Evolutionary conservation across 2,329 filamentous ascomycete species (phyloP), one percentile per base, ranked within the genome.

Genomic region (Dryadomyces quercivorus): DNA sequence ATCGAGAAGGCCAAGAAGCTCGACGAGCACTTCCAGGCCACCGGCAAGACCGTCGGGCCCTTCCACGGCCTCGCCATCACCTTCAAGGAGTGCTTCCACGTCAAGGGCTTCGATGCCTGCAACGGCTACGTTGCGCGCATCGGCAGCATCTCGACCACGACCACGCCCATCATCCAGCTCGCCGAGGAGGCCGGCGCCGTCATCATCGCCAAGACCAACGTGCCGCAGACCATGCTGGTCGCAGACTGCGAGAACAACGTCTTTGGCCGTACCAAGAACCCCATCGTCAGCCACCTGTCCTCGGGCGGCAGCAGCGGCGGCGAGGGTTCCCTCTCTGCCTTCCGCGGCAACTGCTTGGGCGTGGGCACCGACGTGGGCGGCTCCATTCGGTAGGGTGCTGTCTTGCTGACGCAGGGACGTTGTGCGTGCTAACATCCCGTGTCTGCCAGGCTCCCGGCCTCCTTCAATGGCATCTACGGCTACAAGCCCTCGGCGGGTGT

Each of bases 291-390:
- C 38, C 59, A 63, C 44, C 62, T 66, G 34, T 65, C 66, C 1
- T 61, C 61, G 20, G 68, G 69, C 22, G 69, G 69, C 5, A 67
- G 63, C 36, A 69, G 68, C 0, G 69, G 69, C 1, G 69, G 68
- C 7, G 68, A 71, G 55, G 69, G 64, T 12, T 67, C 67, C 0
- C 54, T 71, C 4, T 57, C 67, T 12, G 66, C 64, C 1, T 61
- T 69, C 6, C 61, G 65, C 1, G 70, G 66, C 3, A 70, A 68
- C 5, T n/a, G 40, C 18, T 13, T 57, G 82, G 81, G 81, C 70
- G 74, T 18, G 66, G 75, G 13, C 63, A 66, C 1, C 47, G 68
- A 71, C 44, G 66, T 69, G 42, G 65, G 52, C 7, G 57, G 57
- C 0, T 57, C 52, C 3, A 57, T 59, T 13, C 55, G 66, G 48